These are phyloP conservation scores for Cercospora sp. DNA, from an alignment of 2,329 filamentous ascomycete genomes.

Conservation along the genomic window DNA sequence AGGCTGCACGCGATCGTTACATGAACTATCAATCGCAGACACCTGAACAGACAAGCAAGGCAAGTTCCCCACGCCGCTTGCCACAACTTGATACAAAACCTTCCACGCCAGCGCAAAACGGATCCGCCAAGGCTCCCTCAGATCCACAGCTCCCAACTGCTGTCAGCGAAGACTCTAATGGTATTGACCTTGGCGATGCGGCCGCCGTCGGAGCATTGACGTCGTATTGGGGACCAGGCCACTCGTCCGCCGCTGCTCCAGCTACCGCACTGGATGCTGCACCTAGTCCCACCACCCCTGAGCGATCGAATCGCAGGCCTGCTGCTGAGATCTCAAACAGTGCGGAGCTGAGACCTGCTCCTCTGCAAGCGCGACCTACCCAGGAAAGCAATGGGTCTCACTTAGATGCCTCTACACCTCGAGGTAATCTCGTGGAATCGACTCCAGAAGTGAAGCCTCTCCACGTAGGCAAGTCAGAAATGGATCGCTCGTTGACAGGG, in stretches of 20 bases:
- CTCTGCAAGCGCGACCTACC: slow-evolving; percentile 27
- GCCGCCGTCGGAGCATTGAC: slow-evolving; percentile 30
- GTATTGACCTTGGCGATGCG: slow-evolving; percentile 28
- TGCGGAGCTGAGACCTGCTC: slow-evolving; percentile 36
- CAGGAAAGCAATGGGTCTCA: slow-evolving; percentile 13
- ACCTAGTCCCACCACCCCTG: slow-evolving; percentile 26
- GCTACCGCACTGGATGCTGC: slow-evolving; percentile 12
- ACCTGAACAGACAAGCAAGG: slow-evolving; percentile 11
- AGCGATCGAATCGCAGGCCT: slow-evolving; percentile 28
- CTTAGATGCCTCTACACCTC: not conserved
- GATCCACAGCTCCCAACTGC: slow-evolving; percentile 21
- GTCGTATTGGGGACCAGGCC: slow-evolving; percentile 33
- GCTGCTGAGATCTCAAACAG: slow-evolving; percentile 24
- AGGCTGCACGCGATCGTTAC: slow-evolving; percentile 31
- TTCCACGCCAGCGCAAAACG: slow-evolving; percentile 18
- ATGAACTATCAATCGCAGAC: slow-evolving; percentile 25
- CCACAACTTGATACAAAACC: slow-evolving; percentile 25
- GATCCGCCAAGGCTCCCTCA: slow-evolving; percentile 14
- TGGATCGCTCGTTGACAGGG: slow-evolving; percentile 21
- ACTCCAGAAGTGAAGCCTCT: slow-evolving; percentile 24
- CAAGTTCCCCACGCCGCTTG: slow-evolving; percentile 19
- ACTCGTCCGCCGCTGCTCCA: slow-evolving; percentile 9
- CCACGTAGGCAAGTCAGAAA: slow-evolving; percentile 23
- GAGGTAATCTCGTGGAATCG: slow-evolving; percentile 1
- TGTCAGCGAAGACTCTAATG: slow-evolving; percentile 29